A percentile compares a stretch with the other conserved stretches of the same genome.
These are phyloP conservation scores for Scytalidium sp. DNA, from an alignment of 2,329 filamentous ascomycete genomes.

Conservation along the genomic window DNA sequence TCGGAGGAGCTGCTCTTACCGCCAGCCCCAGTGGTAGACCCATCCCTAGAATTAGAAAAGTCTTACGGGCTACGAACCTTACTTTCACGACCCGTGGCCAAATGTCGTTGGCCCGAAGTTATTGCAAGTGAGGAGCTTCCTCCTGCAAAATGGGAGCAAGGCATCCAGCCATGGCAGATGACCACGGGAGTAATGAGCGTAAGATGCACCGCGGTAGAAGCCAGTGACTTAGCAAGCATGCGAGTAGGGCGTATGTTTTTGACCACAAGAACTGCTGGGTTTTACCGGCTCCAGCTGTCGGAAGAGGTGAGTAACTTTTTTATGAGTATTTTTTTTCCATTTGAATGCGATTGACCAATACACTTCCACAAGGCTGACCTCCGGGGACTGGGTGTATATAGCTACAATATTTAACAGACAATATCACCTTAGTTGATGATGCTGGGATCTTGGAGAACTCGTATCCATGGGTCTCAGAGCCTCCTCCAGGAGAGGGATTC, in stretches of 20 bases:
- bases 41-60: neutral
- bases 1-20: neutral
- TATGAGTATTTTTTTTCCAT: neutral
- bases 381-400: neutral
- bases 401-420: neutral
- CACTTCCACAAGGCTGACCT: neutral
- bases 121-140: neutral
- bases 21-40: neutral
- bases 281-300: neutral
- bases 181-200: neutral
- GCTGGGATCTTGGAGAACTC: neutral
- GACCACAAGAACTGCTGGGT: neutral
- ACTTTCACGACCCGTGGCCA: neutral
- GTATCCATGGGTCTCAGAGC: neutral
- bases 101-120: neutral
- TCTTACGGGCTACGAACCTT: neutral
- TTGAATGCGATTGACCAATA: too few relatives aligned
- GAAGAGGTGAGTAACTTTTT: neutral
- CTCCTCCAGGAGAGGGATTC: neutral
- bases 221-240: neutral
- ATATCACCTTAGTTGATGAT: neutral
- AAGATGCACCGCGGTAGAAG: neutral
- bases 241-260: neutral
- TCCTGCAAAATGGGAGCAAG: neutral
- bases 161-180: neutral